These are phyloP conservation scores for Coemansia sp. DNA, from an alignment of 192 early-diverging fungal genomes.

Conservation along the genomic window DNA sequence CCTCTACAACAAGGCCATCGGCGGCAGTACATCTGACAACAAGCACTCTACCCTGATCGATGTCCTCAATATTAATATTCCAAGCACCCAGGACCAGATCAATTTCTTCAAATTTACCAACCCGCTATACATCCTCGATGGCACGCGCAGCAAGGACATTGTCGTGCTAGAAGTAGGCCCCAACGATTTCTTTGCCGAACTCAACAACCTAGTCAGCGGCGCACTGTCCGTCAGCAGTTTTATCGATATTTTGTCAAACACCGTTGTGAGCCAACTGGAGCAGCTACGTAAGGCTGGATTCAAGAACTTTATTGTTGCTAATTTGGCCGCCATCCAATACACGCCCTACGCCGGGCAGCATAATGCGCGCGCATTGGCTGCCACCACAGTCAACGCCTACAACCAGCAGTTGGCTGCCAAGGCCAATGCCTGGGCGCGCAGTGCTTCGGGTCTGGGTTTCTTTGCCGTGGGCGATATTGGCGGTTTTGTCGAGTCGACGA, in stretches of 20 bases:
- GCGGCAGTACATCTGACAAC: constrained; percentile 37
- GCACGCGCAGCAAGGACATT: constrained; percentile 29
- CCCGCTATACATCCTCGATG: constrained; percentile 18
- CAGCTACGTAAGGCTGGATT: constrained; percentile 38
- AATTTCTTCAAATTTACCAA: constrained; percentile 32
- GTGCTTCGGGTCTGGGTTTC: constrained; percentile 14
- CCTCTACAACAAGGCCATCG: constrained; percentile 33
- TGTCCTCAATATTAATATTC: constrained; percentile 28
- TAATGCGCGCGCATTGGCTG: constrained; percentile 18
- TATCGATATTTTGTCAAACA: constrained; percentile 24
- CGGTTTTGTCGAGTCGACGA: constrained; percentile 42
- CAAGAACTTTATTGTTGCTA: constrained; percentile 43
- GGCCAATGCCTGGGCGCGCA: constrained; percentile 31
- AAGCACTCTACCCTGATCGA: constrained; percentile 19
- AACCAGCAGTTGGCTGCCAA: constrained; percentile 33
- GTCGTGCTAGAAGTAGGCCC: constrained; percentile 33
- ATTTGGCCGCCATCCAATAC: constrained; percentile 40
- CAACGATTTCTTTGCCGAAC: constrained; percentile 39
- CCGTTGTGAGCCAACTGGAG: constrained; percentile 36
- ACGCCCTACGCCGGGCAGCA: constrained; percentile 33
- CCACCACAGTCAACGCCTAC: constrained; percentile 27
- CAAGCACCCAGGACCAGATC: constrained; percentile 44
- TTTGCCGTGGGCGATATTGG: constrained; percentile 37
- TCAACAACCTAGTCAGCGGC: constrained; percentile 23
- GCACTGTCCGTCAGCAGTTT: constrained; percentile 22